Conservation (phyloP, 73 alveolate genomes). For the Loxodes magnus region DNA sequence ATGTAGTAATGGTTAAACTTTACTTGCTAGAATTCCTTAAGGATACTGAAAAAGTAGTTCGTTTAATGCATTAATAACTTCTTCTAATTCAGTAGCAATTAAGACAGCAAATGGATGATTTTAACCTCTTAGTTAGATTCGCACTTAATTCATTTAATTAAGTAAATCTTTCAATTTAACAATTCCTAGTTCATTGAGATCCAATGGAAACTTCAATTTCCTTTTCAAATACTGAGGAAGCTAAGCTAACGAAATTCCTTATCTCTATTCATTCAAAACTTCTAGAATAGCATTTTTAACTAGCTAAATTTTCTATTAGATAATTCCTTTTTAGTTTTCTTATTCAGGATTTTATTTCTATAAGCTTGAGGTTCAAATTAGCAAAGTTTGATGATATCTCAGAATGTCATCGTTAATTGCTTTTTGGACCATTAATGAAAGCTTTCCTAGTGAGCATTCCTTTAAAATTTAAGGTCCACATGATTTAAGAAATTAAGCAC, state of each 20-base stretch:
- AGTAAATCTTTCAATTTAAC: conserved; percentile 50
- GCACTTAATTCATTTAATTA: conserved; percentile 31
- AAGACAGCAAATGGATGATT: conserved; percentile 42
- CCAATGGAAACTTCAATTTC: conserved; percentile 30
- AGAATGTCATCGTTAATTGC: conserved; percentile 42
- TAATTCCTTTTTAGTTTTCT: conserved; percentile 17
- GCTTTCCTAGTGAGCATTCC: conserved; percentile 39
- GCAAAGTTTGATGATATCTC: conserved; percentile 40
- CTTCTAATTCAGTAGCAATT: not conserved
- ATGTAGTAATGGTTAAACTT: not conserved
- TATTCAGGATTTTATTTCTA: conserved; percentile 14
- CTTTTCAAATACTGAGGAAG: conserved; percentile 35
- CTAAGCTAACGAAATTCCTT: conserved; percentile 39
- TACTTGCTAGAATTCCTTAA: not conserved
- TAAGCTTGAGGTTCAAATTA: conserved; percentile 23
- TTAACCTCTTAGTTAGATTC: conserved; percentile 27
- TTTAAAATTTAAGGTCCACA: conserved; percentile 40
- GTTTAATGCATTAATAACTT: not conserved
- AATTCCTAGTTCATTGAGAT: conserved; percentile 39
- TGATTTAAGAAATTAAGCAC: conserved; percentile 50
- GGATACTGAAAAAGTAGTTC: not conserved
- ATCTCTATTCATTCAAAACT: conserved; percentile 26
- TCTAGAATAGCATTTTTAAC: conserved; percentile 37
- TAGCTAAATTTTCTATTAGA: conserved; percentile 16
- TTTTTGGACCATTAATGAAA: conserved; percentile 43